These are phyloP conservation scores for Fonsecaea nubica DNA, from an alignment of 2,329 filamentous ascomycete genomes.

Conservation along the genomic window DNA sequence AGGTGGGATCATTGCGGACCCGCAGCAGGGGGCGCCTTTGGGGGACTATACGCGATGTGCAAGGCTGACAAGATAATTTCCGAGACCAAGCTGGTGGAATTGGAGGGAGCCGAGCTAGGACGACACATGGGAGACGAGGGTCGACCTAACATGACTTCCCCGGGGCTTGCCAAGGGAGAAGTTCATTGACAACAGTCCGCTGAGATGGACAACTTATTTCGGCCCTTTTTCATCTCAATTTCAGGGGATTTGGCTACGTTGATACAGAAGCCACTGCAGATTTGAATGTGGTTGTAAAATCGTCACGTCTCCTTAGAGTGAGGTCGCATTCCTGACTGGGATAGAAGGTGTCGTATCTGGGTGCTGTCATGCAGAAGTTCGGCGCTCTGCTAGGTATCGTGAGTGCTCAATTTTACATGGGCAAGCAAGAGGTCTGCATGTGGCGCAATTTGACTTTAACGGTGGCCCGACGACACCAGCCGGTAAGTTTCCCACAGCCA, in stretches of 20 bases:
- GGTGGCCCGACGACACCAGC: conserved; percentile 9
- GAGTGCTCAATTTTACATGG: neutral
- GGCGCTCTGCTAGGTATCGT: neutral
- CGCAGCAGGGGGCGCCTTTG: conserved; percentile 12
- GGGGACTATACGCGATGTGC: conserved; percentile 9
- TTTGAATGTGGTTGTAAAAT: neutral
- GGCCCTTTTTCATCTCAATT: neutral
- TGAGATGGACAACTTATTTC: neutral
- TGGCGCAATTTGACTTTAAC: conserved; percentile 16
- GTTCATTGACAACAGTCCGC: conserved; percentile 1
- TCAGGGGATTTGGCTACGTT: neutral
- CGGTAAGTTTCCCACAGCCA: conserved; percentile 20
- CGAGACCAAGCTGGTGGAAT: conserved; percentile 30
- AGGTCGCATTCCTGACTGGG: neutral
- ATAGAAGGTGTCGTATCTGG: neutral
- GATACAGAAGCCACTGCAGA: neutral
- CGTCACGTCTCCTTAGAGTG: neutral
- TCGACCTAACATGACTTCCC: conserved; percentile 10
- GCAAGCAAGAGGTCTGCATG: neutral
- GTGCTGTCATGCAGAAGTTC: neutral
- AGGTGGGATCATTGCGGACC: conserved; percentile 22
- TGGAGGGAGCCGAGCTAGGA: conserved; percentile 6
- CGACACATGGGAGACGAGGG: conserved; percentile 26
- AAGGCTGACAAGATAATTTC: conserved; percentile 33
- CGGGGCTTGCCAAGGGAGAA: conserved; percentile 24